phyloP scores from a whole-genome alignment of 257 asterid species.

The Rhazya stricta region DNA sequence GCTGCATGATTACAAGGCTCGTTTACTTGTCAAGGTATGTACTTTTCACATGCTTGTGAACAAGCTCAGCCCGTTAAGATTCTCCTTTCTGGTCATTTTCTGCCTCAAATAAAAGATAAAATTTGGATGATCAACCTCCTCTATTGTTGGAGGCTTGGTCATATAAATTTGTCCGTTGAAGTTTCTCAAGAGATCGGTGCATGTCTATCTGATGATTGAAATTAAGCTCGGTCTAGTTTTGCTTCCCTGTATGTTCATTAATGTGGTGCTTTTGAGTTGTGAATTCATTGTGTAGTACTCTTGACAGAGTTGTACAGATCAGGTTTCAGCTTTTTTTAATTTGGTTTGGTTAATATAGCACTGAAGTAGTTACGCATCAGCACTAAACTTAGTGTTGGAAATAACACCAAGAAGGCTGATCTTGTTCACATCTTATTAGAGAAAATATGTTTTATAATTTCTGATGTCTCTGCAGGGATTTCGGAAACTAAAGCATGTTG shows the following conservation, averaged over 20 bases:
- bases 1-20: constrained; percentile 57
- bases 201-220: background rate
- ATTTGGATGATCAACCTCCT: background rate
- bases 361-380: background rate
- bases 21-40: constrained; percentile 65
- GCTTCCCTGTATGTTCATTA: background rate
- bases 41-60: background rate
- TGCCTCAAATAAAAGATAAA: background rate
- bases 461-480: constrained; percentile 52
- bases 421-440: background rate
- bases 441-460: background rate
- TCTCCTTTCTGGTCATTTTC: background rate
- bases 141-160: background rate
- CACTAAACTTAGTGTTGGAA: background rate
- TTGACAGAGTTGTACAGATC: background rate
- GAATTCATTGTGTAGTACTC: background rate
- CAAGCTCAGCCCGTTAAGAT: background rate
- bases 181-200: background rate
- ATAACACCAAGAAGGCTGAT: background rate
- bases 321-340: background rate
- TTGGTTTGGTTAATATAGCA: background rate
- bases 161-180: background rate
- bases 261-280: background rate
- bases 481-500: constrained; percentile 55
- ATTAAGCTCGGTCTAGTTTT: background rate